Percentiles rank a stretch among this genome's conserved stretches.
These are phyloP conservation scores for Cicer judaicum DNA, from an alignment of 306 rosid species.

Conservation along the genomic window DNA sequence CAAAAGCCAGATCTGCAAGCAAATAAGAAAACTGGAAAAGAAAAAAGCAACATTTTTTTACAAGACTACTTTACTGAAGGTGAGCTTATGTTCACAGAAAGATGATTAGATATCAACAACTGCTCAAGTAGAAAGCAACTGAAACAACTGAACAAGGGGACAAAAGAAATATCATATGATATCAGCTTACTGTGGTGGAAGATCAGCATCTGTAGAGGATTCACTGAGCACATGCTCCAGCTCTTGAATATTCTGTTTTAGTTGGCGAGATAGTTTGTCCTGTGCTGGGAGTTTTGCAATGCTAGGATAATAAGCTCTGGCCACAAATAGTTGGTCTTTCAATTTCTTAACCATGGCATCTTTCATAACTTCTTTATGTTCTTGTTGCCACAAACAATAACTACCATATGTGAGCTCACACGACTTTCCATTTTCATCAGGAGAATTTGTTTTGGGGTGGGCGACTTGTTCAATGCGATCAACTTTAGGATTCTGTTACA, in stretches of 20 bases:
- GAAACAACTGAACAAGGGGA: conserved; percentile 23
- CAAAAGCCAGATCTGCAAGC: conserved; percentile 7
- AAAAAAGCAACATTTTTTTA: conserved; percentile 13
- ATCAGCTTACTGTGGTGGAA: conserved; percentile 81
- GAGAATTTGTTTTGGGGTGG: conserved; percentile 47
- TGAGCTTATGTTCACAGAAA: conserved; percentile 15
- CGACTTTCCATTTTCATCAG: conserved; percentile 66
- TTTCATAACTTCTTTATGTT: conserved; percentile 83
- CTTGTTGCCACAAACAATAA: conserved; percentile 85
- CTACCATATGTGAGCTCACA: conserved; percentile 90
- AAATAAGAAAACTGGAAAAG: conserved; percentile 13
- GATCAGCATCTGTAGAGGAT: conserved; percentile 85
- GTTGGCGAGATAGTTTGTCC: conserved; percentile 75
- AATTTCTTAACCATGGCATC: conserved; percentile 78
- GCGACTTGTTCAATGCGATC: conserved; percentile 47
- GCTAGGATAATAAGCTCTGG: conserved; percentile 93
- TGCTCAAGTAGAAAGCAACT: conserved; percentile 32
- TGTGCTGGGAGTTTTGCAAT: conserved; percentile 86
- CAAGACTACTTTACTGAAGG: conserved; percentile 24
- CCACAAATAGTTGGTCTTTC: conserved; percentile 95
- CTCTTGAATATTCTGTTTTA: conserved; percentile 92
- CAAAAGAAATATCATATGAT: conserved; percentile 35
- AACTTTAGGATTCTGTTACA: conserved; percentile 64
- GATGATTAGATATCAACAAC: conserved; percentile 33
- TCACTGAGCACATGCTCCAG: conserved; percentile 94